Evolutionary conservation across 345 rosid species (phyloP).

Genomic region (Dimocarpus longan): DNA sequence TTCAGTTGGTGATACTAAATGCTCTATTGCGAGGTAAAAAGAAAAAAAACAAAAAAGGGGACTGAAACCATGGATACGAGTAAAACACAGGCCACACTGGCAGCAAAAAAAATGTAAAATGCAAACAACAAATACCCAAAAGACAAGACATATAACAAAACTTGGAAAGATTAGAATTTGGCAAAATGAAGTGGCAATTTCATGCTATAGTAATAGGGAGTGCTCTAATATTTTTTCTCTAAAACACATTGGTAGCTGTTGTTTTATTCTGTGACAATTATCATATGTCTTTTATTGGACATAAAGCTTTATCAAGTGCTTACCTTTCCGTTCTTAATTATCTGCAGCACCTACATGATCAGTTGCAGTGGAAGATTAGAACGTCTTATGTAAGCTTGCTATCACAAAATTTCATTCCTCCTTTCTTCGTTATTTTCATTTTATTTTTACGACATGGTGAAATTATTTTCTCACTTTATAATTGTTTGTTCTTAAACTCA

Average conservation of each 20-base stretch:
- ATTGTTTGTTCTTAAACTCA: not conserved
- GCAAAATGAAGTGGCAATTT: not conserved
- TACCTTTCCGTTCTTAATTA: slow-evolving; percentile 20
- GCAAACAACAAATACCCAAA: not conserved
- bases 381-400: slow-evolving; percentile 71
- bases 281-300: not conserved
- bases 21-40: not conserved
- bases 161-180: not conserved
- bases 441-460: not conserved
- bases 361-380: slow-evolving; percentile 82
- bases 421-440: not conserved
- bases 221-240: not conserved
- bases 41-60: not conserved
- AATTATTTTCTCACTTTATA: not conserved
- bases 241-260: not conserved
- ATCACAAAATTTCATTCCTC: slow-evolving; percentile 16
- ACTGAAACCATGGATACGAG: not conserved
- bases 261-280: not conserved
- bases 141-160: not conserved
- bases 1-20: not conserved
- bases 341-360: slow-evolving; percentile 77
- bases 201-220: not conserved
- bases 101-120: not conserved
- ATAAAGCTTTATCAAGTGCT: slow-evolving; percentile 10
- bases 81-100: not conserved